These are phyloP conservation scores for Ustilago sp. DNA, from an alignment of 1,284 basidiomycete genomes.

Conservation along the genomic window DNA sequence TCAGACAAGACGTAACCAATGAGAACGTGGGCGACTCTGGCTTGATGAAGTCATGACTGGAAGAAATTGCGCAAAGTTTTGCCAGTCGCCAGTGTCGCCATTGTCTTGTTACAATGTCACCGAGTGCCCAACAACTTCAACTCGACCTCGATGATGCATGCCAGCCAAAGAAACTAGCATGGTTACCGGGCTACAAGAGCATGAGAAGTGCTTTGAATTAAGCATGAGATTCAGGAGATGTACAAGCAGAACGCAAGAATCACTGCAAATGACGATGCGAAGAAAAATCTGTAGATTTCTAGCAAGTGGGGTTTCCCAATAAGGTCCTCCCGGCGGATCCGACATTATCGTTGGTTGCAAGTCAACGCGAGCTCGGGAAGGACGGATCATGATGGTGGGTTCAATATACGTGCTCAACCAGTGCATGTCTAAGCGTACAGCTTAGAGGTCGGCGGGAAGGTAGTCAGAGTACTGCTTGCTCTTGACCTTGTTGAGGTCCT, in stretches of 20 bases:
- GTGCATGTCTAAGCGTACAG: neutral
- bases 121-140: neutral
- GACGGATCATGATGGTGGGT: neutral
- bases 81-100: neutral
- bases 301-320: neutral
- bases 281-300: neutral
- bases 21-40: neutral
- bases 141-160: neutral
- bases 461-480: conserved; percentile 62
- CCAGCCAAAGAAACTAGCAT: neutral
- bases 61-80: neutral
- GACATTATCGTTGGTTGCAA: neutral
- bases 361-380: neutral
- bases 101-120: neutral
- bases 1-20: neutral
- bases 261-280: neutral
- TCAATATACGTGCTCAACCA: neutral
- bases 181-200: neutral
- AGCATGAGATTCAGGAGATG: neutral
- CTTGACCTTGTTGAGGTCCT: conserved; percentile 60
- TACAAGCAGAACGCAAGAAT: conserved; percentile 1
- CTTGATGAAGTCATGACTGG: neutral
- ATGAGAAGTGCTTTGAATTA: neutral
- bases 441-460: conserved; percentile 50
- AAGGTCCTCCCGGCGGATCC: neutral